These are phyloP conservation scores for Lolium rigidum DNA, from an alignment of 176 grass and related monocot genomes.

Conservation along the genomic window DNA sequence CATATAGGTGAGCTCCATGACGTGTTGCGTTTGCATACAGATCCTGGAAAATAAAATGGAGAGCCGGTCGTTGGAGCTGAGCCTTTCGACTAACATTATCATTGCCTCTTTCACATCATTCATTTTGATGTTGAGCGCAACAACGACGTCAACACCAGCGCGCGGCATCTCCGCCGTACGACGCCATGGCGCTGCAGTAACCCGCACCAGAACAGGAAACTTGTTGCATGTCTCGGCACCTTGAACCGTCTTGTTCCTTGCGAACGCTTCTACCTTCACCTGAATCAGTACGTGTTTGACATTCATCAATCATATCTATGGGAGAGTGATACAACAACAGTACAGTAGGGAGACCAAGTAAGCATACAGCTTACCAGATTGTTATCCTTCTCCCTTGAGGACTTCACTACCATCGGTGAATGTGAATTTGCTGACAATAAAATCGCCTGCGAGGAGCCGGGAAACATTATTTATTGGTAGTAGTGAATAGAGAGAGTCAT, in stretches of 20 bases:
- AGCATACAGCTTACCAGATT: too few relatives aligned
- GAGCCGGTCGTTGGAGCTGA: background rate
- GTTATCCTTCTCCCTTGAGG: too few relatives aligned
- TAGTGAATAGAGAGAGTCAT: background rate
- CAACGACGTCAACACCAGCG: background rate
- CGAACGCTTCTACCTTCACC: background rate
- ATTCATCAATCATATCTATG: too few relatives aligned
- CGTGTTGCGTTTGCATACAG: background rate
- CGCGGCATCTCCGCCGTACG: background rate
- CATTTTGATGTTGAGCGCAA: background rate
- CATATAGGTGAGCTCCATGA: background rate
- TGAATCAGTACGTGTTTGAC: background rate
- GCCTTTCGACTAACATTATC: background rate
- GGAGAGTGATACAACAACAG: too few relatives aligned
- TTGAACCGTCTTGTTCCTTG: too few relatives aligned
- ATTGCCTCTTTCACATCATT: background rate
- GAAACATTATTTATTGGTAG: background rate
- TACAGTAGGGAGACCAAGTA: too few relatives aligned
- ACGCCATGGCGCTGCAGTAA: background rate
- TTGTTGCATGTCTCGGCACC: rapidly evolving
- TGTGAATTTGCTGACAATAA: too few relatives aligned
- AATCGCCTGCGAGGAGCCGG: background rate
- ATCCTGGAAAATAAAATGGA: too few relatives aligned
- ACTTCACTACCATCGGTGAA: too few relatives aligned
- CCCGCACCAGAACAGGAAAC: background rate